Conservation (phyloP, 768 basidiomycete species). For the Russula abietina region DNA sequence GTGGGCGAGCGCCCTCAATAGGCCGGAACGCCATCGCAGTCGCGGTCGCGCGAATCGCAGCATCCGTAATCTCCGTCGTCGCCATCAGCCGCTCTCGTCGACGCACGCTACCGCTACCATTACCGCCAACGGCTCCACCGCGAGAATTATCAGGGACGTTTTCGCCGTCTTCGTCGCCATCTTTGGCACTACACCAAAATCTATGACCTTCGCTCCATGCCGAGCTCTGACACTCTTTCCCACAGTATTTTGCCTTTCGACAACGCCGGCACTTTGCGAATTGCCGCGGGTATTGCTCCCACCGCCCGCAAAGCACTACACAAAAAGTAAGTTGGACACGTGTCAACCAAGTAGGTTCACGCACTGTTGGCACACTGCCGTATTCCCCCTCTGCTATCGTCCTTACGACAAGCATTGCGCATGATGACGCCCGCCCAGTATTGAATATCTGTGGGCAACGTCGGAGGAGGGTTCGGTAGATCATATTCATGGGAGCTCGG, state of each 20-base stretch:
- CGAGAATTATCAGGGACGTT: conserved; percentile 23
- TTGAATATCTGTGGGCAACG: conserved; percentile 84
- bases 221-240: conserved; percentile 92
- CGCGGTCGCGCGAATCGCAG: conserved; percentile 21
- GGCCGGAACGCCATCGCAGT: conserved; percentile 20
- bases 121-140: not conserved
- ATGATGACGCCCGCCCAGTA: conserved; percentile 99
- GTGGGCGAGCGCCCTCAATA: conserved; percentile 18
- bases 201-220: conserved; percentile 96
- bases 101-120: conserved; percentile 11
- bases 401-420: conserved; percentile 98
- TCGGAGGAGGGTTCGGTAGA: conserved; percentile 58
- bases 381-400: conserved; percentile 87
- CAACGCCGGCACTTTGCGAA: conserved; percentile 97
- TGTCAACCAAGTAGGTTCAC: conserved; percentile 29
- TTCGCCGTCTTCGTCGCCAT: conserved; percentile 39
- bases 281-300: conserved; percentile 89
- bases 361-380: conserved; percentile 95
- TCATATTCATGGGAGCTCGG: conserved; percentile 78
- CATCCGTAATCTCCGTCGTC: conserved; percentile 22
- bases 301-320: conserved; percentile 86
- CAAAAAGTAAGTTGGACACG: not conserved
- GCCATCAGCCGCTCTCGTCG: conserved; percentile 20
- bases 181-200: conserved; percentile 82
- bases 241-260: conserved; percentile 97